A percentile compares a stretch with the other conserved stretches of the same genome.
Evolutionary conservation across 371 early-diverging fungal species (phyloP).

Genomic region (Syncephalastrum racemosum): DNA sequence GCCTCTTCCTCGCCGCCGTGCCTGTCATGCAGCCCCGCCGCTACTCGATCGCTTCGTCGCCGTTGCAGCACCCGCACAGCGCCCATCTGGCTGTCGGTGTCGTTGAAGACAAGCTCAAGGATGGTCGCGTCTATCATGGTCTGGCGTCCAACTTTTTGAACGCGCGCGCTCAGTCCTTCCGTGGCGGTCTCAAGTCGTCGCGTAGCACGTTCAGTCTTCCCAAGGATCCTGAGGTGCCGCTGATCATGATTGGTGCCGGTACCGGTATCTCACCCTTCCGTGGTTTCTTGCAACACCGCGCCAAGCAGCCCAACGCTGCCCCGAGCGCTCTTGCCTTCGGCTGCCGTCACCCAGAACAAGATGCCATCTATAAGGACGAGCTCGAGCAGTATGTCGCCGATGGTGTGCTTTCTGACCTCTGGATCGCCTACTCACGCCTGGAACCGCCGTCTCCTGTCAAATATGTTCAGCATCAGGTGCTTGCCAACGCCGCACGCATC

Average conservation of each 20-base stretch:
- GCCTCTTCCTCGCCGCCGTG: constrained; percentile 48
- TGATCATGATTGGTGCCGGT: constrained; percentile 66
- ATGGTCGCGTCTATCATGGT: constrained; percentile 42
- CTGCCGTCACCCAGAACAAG: constrained; percentile 67
- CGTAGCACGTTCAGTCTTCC: constrained; percentile 45
- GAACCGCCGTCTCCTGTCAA: constrained; percentile 24
- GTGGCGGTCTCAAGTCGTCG: constrained; percentile 41
- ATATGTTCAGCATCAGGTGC: constrained; percentile 48
- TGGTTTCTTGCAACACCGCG: constrained; percentile 64
- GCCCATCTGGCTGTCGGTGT: constrained; percentile 44
- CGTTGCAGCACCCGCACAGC: constrained; percentile 23
- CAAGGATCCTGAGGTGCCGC: constrained; percentile 32
- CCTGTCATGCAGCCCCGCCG: constrained; percentile 53
- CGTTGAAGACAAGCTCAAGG: constrained; percentile 36
- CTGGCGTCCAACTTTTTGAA: constrained; percentile 41
- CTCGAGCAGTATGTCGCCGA: constrained; percentile 48
- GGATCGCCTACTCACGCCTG: constrained; percentile 72
- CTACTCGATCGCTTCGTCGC: constrained; percentile 58
- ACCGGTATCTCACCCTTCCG: constrained; percentile 94
- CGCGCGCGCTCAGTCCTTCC: constrained; percentile 15
- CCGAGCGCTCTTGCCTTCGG: constrained; percentile 74
- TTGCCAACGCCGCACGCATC: constrained; percentile 32
- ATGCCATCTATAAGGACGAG: constrained; percentile 74
- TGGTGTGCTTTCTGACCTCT: constrained; percentile 54
- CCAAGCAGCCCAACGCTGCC: constrained; percentile 27